Evolutionary conservation across 2,329 filamentous ascomycete genomes (phyloP).

Genomic region (Aschersonia sp.): DNA sequence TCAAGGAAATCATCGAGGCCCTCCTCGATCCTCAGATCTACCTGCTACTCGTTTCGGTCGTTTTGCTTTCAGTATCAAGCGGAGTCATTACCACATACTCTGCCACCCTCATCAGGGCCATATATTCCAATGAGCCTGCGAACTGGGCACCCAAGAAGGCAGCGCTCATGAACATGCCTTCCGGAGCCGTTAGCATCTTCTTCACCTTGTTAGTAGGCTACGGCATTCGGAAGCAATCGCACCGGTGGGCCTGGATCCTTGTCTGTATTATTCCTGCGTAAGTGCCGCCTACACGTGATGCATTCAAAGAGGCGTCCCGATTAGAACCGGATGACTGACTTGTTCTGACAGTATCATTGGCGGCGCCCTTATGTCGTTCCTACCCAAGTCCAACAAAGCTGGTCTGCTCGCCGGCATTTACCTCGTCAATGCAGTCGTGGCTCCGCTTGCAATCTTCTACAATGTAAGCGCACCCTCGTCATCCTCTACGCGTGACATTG

Average conservation of each 20-base stretch:
- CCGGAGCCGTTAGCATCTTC: conserved; percentile 35
- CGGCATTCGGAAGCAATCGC: conserved; percentile 28
- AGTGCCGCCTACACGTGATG: conserved; percentile 4
- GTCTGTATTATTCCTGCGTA: conserved; percentile 32
- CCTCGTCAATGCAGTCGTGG: conserved; percentile 33
- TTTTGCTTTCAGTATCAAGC: conserved; percentile 34
- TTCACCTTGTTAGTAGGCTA: conserved; percentile 33
- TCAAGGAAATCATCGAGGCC: conserved; percentile 35
- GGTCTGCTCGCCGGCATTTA: conserved; percentile 35
- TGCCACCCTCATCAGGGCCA: conserved; percentile 32
- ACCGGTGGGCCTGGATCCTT: conserved; percentile 36
- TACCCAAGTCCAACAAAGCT: conserved; percentile 26
- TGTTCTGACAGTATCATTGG: conserved; percentile 24
- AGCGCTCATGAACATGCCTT: conserved; percentile 40
- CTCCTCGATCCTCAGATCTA: conserved; percentile 37
- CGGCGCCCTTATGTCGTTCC: conserved; percentile 37
- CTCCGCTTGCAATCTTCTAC: conserved; percentile 30
- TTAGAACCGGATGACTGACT: no score
- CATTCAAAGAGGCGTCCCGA: no score
- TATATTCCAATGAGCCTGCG: conserved; percentile 22
- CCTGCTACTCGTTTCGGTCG: conserved; percentile 30
- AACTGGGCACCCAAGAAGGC: conserved; percentile 20
- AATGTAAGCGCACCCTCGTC: conserved; percentile 14
- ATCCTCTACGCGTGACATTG: background rate
- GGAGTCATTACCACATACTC: conserved; percentile 42